Evolutionary conservation across 768 basidiomycete species (phyloP), one percentile per base, ranked within the genome.

Genomic region (Pholiota microspora): DNA sequence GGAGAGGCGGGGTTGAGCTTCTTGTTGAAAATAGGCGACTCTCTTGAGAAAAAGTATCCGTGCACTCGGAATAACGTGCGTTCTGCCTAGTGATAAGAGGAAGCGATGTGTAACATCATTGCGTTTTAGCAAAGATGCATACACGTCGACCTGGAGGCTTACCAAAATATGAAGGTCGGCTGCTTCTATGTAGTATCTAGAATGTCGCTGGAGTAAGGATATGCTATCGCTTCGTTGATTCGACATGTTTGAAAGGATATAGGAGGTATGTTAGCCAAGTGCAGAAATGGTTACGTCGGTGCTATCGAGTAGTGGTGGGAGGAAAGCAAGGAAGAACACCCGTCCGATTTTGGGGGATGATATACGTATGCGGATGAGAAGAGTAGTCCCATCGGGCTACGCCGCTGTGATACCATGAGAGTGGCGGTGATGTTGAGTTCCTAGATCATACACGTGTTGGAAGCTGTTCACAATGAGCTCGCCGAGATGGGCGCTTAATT

Each of bases 41-140:
- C 82, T 0, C 82, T 63, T 2, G 71, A 69, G 46, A 85, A 82
- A 28, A 83, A 82, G 25, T 77, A 79, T 0, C 77, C 73, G 46
- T 84, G 82, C 0, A 85, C 69, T 0, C 77, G 71, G 56, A 81
- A 84, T 1, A 54, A 15, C 4, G 10, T 38, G 5, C 8, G 10
- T 7, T 25, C 15, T 8, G 44, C 40, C 24, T 29, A 15, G 45
- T 7, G 16, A 25, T 12, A 23, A 24, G 24, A 34, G 15, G 10
- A 16, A 27, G 13, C 2, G 42, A 8, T n/a, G n/a, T n/a, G n/a
- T n/a, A n/a, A n/a, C n/a, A n/a, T n/a, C n/a, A n/a, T n/a, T 9
- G 5, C 12, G 4, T 32, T 12, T 23, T 15, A 18, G n/a, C 12
- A 24, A 7, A 28, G 16, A 23, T 10, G 21, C 12, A 13, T n/a